Conservation (phyloP, 768 basidiomycete species). For the Macrolepiota dolichaula region DNA sequence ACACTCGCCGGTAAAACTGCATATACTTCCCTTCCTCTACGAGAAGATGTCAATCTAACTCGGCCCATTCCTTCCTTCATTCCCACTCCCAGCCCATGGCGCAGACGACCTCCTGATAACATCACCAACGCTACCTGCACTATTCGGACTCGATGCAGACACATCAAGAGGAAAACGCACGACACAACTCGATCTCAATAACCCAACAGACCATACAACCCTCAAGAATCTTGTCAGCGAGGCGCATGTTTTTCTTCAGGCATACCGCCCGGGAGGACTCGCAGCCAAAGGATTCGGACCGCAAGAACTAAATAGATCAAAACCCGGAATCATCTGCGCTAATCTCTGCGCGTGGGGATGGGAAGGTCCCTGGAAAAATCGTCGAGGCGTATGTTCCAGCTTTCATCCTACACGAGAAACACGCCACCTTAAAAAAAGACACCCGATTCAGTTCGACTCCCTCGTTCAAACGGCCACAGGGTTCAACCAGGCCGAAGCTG, state of each 20-base stretch:
- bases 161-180: conserved; percentile 65
- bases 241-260: conserved; percentile 45
- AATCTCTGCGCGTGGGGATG: conserved; percentile 55
- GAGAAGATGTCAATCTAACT: background rate
- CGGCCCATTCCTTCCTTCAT: too few relatives aligned
- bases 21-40: background rate
- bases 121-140: conserved; percentile 48
- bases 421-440: background rate
- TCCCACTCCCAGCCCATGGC: conserved; percentile 40
- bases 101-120: conserved; percentile 56
- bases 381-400: background rate
- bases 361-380: conserved; percentile 32
- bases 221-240: conserved; percentile 34
- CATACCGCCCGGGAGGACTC: background rate
- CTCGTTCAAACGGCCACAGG: conserved; percentile 61
- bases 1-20: conserved; percentile 46
- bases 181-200: conserved; percentile 52
- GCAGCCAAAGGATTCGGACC: background rate
- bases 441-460: conserved; percentile 50
- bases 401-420: conserved; percentile 26
- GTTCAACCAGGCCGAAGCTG: conserved; percentile 55
- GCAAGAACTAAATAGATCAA: background rate
- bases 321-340: conserved; percentile 50
- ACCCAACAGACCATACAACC: conserved; percentile 23
- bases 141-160: conserved; percentile 51